Evolutionary conservation across 345 rosid genomes (phyloP).

Genomic region (Linum trigynum): DNA sequence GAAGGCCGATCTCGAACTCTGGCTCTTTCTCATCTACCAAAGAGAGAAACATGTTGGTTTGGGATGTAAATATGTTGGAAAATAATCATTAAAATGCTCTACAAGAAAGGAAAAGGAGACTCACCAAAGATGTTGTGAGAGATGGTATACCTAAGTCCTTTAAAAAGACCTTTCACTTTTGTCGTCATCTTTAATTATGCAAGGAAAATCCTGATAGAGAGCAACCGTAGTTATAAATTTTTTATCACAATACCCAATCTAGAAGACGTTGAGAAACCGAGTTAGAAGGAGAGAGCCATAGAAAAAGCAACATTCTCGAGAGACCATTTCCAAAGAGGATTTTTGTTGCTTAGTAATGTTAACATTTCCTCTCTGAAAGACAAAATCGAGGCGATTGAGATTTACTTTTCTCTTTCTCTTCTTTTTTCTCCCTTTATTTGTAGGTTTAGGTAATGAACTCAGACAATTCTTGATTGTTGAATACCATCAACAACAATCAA

Average conservation of each 20-base stretch:
- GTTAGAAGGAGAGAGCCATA: not conserved
- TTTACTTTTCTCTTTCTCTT: too few relatives aligned
- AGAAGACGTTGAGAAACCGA: not conserved
- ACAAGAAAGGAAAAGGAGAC: not conserved
- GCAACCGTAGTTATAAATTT: not conserved
- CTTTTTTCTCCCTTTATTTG: too few relatives aligned
- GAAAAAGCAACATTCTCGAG: not conserved
- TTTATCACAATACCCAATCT: too few relatives aligned
- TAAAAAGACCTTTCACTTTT: slow-evolving; percentile 47
- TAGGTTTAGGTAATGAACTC: not conserved
- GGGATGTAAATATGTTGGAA: too few relatives aligned
- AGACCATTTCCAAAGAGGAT: not conserved
- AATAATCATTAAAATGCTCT: not conserved
- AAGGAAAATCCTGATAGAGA: not conserved
- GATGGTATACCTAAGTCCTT: slow-evolving; percentile 41
- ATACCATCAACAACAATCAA: not conserved
- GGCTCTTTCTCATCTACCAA: slow-evolving; percentile 43
- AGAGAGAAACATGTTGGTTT: not conserved
- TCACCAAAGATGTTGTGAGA: slow-evolving; percentile 47
- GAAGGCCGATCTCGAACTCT: slow-evolving; percentile 54
- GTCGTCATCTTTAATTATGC: slow-evolving; percentile 15
- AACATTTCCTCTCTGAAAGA: not conserved
- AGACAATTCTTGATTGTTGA: not conserved
- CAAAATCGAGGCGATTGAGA: not conserved
- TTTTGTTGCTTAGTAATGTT: not conserved